Conservation (phyloP, 2,329 filamentous ascomycete species). For the Aspergillus quadricinctus region DNA sequence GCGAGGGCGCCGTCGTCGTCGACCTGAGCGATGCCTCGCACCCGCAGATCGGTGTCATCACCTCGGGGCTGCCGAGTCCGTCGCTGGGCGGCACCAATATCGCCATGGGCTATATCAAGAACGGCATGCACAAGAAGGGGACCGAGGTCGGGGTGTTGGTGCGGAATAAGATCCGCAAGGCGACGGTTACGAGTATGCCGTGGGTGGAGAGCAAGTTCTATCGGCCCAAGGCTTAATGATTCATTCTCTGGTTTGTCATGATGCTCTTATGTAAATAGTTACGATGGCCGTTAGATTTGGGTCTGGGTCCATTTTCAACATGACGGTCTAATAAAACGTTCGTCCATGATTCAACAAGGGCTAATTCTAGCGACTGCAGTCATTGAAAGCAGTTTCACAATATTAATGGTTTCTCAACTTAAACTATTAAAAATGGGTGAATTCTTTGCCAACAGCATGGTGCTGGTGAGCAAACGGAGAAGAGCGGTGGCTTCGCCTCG, state of each 20-base stretch:
- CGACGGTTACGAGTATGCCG: conserved; percentile 79
- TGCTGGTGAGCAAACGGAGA: not conserved
- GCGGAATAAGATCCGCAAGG: conserved; percentile 70
- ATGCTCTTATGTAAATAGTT: conserved; percentile 2
- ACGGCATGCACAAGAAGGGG: conserved; percentile 76
- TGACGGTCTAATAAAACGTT: not conserved
- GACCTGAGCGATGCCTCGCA: conserved; percentile 51
- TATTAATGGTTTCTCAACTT: not conserved
- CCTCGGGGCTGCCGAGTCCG: conserved; percentile 85
- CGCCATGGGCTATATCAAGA: conserved; percentile 87
- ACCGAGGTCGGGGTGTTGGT: conserved; percentile 77
- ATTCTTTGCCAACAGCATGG: not conserved
- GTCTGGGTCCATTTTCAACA: not conserved
- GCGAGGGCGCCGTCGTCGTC: conserved; percentile 81
- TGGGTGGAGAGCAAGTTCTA: conserved; percentile 79
- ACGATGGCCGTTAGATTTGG: not conserved
- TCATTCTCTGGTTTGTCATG: not conserved
- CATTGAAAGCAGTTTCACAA: not conserved
- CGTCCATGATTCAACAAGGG: not conserved
- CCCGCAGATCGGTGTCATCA: conserved; percentile 71
- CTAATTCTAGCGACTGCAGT: too few species aligned
- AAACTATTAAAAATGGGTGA: not conserved
- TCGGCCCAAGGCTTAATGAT: conserved; percentile 24
- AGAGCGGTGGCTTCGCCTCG: not conserved
- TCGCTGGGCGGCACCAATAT: conserved; percentile 79